These are phyloP conservation scores for Vanrija humicola DNA, from an alignment of 1,284 basidiomycete genomes.

Conservation along the genomic window DNA sequence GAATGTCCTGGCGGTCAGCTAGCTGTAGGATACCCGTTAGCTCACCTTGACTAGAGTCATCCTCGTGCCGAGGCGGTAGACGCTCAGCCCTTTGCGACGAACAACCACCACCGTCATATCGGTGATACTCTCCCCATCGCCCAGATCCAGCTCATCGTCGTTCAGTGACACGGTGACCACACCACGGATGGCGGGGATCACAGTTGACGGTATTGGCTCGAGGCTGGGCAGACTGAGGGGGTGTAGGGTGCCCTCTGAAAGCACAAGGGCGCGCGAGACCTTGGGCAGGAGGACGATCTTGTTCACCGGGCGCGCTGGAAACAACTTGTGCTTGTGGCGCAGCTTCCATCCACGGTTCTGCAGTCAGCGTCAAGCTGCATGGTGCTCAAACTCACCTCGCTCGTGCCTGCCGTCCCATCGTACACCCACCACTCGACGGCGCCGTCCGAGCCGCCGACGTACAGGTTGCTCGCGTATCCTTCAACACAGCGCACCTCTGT, in stretches of 20 bases:
- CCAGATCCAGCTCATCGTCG: constrained; percentile 62
- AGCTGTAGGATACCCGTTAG: no score
- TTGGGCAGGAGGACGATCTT: constrained; percentile 73
- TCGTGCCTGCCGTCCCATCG: constrained; percentile 26
- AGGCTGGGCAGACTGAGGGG: constrained; percentile 75
- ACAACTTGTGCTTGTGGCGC: constrained; percentile 41
- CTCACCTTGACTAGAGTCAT: constrained; percentile 60
- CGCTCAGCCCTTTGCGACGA: constrained; percentile 63
- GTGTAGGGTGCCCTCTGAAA: constrained; percentile 66
- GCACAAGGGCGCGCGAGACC: constrained; percentile 50
- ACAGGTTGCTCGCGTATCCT: constrained; percentile 47
- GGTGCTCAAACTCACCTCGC: constrained; percentile 23
- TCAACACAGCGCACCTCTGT: constrained; percentile 41
- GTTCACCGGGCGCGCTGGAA: constrained; percentile 57
- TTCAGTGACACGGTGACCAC: constrained; percentile 75
- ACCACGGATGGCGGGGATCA: constrained; percentile 71
- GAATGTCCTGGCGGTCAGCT: constrained; percentile 63
- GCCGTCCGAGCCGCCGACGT: constrained; percentile 48
- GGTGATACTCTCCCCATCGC: constrained; percentile 51
- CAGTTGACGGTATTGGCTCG: constrained; percentile 59
- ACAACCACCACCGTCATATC: constrained; percentile 74
- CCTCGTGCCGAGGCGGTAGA: constrained; percentile 63
- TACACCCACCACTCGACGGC: constrained; percentile 48
- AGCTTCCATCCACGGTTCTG: constrained; percentile 40
- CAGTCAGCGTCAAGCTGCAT: neutral